phyloP scores from a whole-genome alignment of 768 basidiomycete genomes.

The Pulveroboletus sp. region DNA sequence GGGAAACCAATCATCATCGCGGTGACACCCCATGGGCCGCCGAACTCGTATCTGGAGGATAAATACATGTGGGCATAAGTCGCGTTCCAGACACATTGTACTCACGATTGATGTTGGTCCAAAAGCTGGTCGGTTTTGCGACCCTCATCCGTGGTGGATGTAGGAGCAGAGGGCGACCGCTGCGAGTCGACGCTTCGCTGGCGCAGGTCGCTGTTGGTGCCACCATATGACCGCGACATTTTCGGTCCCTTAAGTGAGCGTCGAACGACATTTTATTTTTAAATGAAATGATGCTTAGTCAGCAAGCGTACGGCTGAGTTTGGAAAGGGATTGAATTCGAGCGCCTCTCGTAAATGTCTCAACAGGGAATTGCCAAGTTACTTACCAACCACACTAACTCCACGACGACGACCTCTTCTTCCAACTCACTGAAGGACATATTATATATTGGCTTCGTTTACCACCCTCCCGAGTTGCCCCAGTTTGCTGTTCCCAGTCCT shows the following conservation, averaged over 20 bases:
- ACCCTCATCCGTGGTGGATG: constrained; percentile 60
- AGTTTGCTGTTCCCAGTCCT: constrained; percentile 11
- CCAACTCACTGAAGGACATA: constrained; percentile 17
- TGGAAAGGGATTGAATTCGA: constrained; percentile 9
- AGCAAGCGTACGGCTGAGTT: constrained; percentile 8
- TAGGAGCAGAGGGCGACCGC: constrained; percentile 12
- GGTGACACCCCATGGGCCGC: constrained; percentile 85
- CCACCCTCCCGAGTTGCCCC: constrained; percentile 5
- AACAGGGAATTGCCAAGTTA: neutral
- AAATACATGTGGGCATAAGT: constrained; percentile 2
- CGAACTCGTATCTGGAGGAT: constrained; percentile 81
- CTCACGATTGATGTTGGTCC: constrained; percentile 62
- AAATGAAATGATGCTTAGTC: constrained; percentile 17
- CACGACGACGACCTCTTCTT: constrained; percentile 11
- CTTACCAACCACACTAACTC: constrained; percentile 9
- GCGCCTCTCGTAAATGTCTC: constrained; percentile 18
- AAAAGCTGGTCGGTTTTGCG: constrained; percentile 67
- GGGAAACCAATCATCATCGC: constrained; percentile 96
- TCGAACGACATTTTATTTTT: constrained; percentile 16
- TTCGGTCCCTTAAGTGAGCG: neutral
- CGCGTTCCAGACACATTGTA: neutral
- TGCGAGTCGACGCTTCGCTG: constrained; percentile 23
- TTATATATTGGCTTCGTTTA: constrained; percentile 19
- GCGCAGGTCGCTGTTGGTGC: constrained; percentile 24
- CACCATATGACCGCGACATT: constrained; percentile 30